Percentiles rank a stretch among this genome's conserved stretches.
phyloP scores from a whole-genome alignment of 1,284 basidiomycete species.

The Thecaphora thlaspeos region DNA sequence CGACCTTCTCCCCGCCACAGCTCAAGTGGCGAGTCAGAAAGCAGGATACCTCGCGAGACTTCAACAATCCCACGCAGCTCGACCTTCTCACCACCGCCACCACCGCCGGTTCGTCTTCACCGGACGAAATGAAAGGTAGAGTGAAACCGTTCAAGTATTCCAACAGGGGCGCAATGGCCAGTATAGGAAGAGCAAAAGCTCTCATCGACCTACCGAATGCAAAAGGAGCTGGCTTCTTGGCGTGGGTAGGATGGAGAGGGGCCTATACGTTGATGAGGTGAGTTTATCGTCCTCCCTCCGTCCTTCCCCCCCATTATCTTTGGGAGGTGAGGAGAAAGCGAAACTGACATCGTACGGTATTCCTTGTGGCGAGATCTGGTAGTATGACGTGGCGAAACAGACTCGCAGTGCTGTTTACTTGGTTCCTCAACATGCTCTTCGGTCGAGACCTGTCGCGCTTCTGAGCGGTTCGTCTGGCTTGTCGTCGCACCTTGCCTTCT shows the following conservation, averaged over 20 bases:
- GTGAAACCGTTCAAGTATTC: slow-evolving; percentile 65
- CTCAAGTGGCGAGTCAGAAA: slow-evolving; percentile 57
- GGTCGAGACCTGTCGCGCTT: slow-evolving; percentile 77
- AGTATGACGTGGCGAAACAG: slow-evolving; percentile 73
- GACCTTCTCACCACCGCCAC: not conserved
- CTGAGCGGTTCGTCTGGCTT: slow-evolving; percentile 53
- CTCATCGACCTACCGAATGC: slow-evolving; percentile 22
- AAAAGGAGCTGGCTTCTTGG: slow-evolving; percentile 61
- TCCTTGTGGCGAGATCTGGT: too few relatives aligned
- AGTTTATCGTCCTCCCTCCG: not conserved
- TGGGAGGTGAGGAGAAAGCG: too few relatives aligned
- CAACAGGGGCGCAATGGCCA: slow-evolving; percentile 74
- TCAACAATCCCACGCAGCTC: slow-evolving; percentile 20
- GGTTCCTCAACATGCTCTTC: slow-evolving; percentile 65
- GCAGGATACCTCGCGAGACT: slow-evolving; percentile 41
- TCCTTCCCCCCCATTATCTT: not conserved
- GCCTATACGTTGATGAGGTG: slow-evolving; percentile 73
- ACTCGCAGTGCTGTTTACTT: slow-evolving; percentile 37
- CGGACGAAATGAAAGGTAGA: too few relatives aligned
- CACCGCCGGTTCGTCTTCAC: too few relatives aligned
- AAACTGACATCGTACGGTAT: too few relatives aligned
- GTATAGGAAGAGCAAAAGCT: slow-evolving; percentile 71
- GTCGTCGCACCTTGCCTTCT: not conserved
- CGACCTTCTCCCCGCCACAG: slow-evolving; percentile 53
- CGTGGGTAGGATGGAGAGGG: slow-evolving; percentile 77